These are phyloP conservation scores for Kodamaea sp. DNA, from an alignment of 1,139 yeast genomes.

Conservation along the genomic window DNA sequence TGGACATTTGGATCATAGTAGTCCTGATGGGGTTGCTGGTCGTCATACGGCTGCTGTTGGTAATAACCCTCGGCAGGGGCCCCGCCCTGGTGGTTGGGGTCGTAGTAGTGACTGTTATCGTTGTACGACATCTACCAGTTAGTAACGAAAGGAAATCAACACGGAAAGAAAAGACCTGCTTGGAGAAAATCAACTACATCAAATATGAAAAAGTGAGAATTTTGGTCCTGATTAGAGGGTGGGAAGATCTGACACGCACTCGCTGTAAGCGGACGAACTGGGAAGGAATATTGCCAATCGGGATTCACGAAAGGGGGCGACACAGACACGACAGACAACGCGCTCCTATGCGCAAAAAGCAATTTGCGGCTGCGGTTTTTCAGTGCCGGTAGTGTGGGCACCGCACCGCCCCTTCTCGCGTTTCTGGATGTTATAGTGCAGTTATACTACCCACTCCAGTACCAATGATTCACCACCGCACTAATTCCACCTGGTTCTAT, in stretches of 20 bases:
- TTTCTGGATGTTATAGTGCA: too few relatives aligned
- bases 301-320: slow-evolving; percentile 6
- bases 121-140: slow-evolving; percentile 48
- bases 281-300: slow-evolving; percentile 10
- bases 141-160: slow-evolving; percentile 12
- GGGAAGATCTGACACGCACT: slow-evolving; percentile 8
- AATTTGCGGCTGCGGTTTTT: too few relatives aligned
- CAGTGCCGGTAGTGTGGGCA: too few relatives aligned
- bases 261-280: slow-evolving; percentile 9
- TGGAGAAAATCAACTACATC: slow-evolving; percentile 1
- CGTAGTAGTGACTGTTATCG: slow-evolving; percentile 51
- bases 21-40: slow-evolving; percentile 26
- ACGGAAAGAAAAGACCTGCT: too few relatives aligned
- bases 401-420: too few relatives aligned
- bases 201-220: slow-evolving; percentile 9
- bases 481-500: too few relatives aligned
- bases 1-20: slow-evolving; percentile 53
- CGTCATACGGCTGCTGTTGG: slow-evolving; percentile 48
- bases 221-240: slow-evolving; percentile 11
- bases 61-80: slow-evolving; percentile 45
- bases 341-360: too few relatives aligned
- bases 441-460: too few relatives aligned
- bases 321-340: slow-evolving; percentile 8
- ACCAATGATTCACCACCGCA: too few relatives aligned
- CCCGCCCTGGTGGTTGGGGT: slow-evolving; percentile 44